A percentile compares a stretch with the other conserved stretches of the same genome.
These are phyloP conservation scores for Besnoitia besnoiti DNA, from an alignment of 169 alveolate genomes.

Conservation along the genomic window DNA sequence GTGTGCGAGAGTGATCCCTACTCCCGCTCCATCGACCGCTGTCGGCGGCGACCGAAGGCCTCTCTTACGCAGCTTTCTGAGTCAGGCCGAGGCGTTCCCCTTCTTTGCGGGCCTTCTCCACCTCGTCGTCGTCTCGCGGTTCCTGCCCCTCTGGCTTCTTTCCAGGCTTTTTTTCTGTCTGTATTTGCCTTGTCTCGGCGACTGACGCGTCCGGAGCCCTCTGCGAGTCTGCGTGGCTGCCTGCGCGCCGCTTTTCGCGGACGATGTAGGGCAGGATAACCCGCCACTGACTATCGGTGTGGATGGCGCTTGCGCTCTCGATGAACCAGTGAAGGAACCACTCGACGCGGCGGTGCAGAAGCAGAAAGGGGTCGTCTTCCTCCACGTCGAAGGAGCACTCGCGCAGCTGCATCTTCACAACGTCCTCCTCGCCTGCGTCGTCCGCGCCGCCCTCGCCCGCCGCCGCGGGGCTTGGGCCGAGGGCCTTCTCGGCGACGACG, in stretches of 20 bases:
- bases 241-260: neutral
- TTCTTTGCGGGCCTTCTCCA: neutral
- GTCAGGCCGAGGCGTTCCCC: neutral
- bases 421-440: neutral
- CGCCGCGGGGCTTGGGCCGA: neutral
- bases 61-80: neutral
- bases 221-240: too few species aligned
- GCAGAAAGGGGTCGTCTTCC: neutral
- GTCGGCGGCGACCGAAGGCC: neutral
- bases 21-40: too few species aligned
- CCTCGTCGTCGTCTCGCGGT: neutral
- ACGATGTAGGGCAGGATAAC: constrained; percentile 65
- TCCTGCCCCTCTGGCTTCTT: too few species aligned
- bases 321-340: constrained; percentile 73
- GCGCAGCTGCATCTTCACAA: constrained; percentile 17
- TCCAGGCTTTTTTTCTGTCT: neutral
- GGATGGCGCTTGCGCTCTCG: constrained; percentile 69
- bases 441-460: neutral
- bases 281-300: constrained; percentile 70
- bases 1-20: too few species aligned
- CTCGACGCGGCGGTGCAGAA: constrained; percentile 69
- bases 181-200: neutral
- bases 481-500: neutral
- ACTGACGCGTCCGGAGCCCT: neutral
- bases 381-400: constrained; percentile 17